Evolutionary conservation across 495 filamentous ascomycete species (phyloP), one percentile per base, ranked within the genome.

Genomic region (Platismatia glauca): DNA sequence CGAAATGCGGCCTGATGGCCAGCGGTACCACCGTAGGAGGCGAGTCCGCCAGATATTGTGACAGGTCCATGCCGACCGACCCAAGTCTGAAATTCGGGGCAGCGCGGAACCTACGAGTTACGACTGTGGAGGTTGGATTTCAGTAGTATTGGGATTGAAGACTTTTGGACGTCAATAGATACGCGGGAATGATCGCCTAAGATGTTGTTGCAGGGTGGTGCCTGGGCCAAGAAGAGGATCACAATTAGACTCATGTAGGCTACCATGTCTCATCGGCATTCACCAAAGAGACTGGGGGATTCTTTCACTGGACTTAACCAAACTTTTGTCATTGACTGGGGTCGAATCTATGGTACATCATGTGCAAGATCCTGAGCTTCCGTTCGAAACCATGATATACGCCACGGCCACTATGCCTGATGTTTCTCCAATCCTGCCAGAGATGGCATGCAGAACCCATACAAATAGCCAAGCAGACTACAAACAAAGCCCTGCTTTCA

Each of bases 1-100:
- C 86, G 73, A 97, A 98, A 73, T 97, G 94, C 59, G 87, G 84
- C 75, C 89, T 89, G 71, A 97, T 89, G 69, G 88, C 86, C 38
- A 98, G 82, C 24, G 85, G 82, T 52, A 96, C 93, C 59, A 95
- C 84, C 22, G 84, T 85, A 0, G 94, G 94, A 24, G 94, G 94
- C 53, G 86, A 86, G 77, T 98, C 94, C 18, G 92, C 91, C 52
- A 91, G 81, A 74, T 93, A 96, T 67, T 93, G 88, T 7, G 55
- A 59, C 5, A 65, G 27, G 11, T 68, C 63, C 59, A 68, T 61
- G 11, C n/a, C 44, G 18, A 29, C 33, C 24, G 34, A n/a, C 24
- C 27, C 16, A 12, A 39, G 37, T 39, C 37, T 39, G 12, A 13
- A 2, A 15, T 7, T 39, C 37, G 4, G 34, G 34, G 34, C 4